Evolutionary conservation across 2,329 filamentous ascomycete genomes (phyloP), one percentile per base, ranked within the genome.

Genomic region (Orbilia oligospora): DNA sequence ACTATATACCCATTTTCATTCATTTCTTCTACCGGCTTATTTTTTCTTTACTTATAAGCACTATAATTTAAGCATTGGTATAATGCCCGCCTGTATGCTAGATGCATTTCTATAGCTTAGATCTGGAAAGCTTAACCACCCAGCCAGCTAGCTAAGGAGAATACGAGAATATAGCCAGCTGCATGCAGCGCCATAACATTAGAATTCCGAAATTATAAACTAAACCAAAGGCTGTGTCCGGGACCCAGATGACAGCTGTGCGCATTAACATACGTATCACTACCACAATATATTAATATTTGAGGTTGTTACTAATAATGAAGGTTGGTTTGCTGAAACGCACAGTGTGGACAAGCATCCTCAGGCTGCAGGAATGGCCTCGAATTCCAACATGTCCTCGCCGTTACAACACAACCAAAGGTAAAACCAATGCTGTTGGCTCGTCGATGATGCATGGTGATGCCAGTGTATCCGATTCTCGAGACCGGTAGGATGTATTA

Each of bases 1-100:
- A 18, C 61, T 69, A 78, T 68, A 72, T 64, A 71, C 51, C 61
- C 53, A 64, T 64, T 36, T n/a, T 55, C 49, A 49, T 36, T n/a
- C 55, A 48, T 67, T 71, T 61, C 46, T 55, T 56, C 27, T 61
- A 46, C 33, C 33, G 4, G 9, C 8, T 22, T n/a, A n/a, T 36
- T 71, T 10, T 55, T 33, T 55, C 20, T 38, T 38, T 24, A n/a
- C n/a, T 55, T 5, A 33, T 30, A 5, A 14, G 49, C 24, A 30
- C 8, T 22, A 22, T 38, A 3, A 22, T 14, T 5, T 2, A 12
- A 18, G 53, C 16, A 3, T 1, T 33, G 6, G 38, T 58, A 18
- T 55, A 30, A 55, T 55, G 22, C 51, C 16, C n/a, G 4, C 6
- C 30, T 38, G 53, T 58, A 38, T n/a, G 8, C 10, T 46, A 46